These are phyloP conservation scores for Leccinum fallax DNA, from an alignment of 1,284 basidiomycete genomes.

Conservation along the genomic window DNA sequence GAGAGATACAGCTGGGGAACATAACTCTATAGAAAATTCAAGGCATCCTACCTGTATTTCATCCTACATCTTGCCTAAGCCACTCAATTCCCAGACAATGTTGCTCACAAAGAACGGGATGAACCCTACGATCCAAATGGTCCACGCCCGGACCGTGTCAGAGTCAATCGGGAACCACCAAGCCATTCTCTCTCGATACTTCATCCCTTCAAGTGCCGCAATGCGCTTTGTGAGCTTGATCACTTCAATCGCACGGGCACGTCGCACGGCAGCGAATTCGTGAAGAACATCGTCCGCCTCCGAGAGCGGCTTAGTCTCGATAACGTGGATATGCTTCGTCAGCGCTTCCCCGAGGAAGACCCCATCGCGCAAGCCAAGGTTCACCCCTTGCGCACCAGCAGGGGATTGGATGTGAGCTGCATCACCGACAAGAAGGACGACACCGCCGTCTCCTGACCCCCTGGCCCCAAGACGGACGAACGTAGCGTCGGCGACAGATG, in stretches of 20 bases:
- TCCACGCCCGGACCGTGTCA: constrained; percentile 12
- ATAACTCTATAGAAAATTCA: too few species aligned
- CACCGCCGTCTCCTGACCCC: not conserved
- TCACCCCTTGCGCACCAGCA: constrained; percentile 50
- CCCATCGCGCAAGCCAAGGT: constrained; percentile 48
- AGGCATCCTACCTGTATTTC: too few species aligned
- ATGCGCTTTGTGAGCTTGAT: too few species aligned
- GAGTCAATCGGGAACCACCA: constrained; percentile 28
- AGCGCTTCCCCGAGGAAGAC: constrained; percentile 34
- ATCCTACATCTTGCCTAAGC: constrained; percentile 19
- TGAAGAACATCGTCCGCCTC: not conserved
- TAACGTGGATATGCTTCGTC: constrained; percentile 20
- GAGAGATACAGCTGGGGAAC: too few species aligned
- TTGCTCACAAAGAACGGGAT: constrained; percentile 17
- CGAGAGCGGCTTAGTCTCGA: not conserved
- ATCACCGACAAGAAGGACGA: constrained; percentile 40
- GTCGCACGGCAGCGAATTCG: too few species aligned
- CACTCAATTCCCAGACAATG: constrained; percentile 26
- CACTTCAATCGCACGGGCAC: too few species aligned
- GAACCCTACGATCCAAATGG: constrained; percentile 20
- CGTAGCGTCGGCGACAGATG: constrained; percentile 35
- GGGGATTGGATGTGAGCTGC: constrained; percentile 49
- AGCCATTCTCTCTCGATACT: not conserved
- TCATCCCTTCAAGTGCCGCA: too few species aligned
- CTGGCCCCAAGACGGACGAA: not conserved